Evolutionary conservation across 768 basidiomycete genomes (phyloP).

Genomic region (Fomitopsis pulvina): DNA sequence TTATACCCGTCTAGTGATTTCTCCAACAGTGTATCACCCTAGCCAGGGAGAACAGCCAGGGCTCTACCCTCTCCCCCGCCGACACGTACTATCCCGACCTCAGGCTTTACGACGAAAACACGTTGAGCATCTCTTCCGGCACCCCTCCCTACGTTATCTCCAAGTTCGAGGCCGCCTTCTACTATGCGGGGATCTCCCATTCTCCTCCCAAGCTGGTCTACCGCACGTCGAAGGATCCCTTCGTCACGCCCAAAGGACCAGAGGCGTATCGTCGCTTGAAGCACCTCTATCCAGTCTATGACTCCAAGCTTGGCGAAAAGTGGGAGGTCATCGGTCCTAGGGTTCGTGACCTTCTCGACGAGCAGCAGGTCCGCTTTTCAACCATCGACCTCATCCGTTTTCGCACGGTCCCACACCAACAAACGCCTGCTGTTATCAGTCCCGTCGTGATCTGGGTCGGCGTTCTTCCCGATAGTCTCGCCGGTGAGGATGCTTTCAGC

Average conservation of each 20-base stretch:
- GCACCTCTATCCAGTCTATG: slow-evolving; percentile 18
- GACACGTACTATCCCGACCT: not conserved
- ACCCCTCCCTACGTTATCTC: slow-evolving; percentile 11
- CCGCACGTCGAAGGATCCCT: slow-evolving; percentile 16
- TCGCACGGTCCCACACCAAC: slow-evolving; percentile 6
- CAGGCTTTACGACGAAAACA: not conserved
- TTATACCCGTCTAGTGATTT: no score
- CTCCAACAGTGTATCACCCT: no score
- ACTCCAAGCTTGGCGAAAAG: slow-evolving; percentile 15
- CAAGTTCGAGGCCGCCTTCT: slow-evolving; percentile 19
- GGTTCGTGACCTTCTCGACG: slow-evolving; percentile 12
- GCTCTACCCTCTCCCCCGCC: no score
- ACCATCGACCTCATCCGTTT: slow-evolving; percentile 21
- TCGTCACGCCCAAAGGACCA: slow-evolving; percentile 17
- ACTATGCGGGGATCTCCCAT: slow-evolving; percentile 15
- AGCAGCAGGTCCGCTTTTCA: slow-evolving; percentile 14
- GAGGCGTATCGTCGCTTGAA: slow-evolving; percentile 20
- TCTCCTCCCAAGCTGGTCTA: slow-evolving; percentile 20
- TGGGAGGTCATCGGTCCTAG: slow-evolving; percentile 19
- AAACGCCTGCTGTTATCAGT: not conserved
- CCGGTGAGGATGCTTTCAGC: not conserved
- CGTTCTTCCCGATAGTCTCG: slow-evolving; percentile 5
- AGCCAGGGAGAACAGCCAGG: no score
- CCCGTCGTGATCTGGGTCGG: slow-evolving; percentile 6
- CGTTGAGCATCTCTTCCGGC: not conserved